phyloP scores from a whole-genome alignment of 129 eudicot species.

The Glebionis coronaria region DNA sequence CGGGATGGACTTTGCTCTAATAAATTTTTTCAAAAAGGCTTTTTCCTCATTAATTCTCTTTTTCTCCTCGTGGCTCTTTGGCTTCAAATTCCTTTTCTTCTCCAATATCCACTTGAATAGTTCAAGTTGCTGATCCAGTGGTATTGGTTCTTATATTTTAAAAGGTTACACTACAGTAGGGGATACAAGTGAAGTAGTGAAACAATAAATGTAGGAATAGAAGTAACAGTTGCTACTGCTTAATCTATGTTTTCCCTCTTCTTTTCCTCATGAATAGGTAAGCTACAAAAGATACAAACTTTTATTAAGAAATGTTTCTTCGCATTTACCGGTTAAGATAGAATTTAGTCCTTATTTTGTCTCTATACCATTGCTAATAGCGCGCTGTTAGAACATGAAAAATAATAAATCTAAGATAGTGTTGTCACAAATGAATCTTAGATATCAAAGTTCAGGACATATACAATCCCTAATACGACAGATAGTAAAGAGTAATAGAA shows the following conservation, averaged over 20 bases:
- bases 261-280: constrained; percentile 62
- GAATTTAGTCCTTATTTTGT: too few species aligned
- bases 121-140: constrained; percentile 73
- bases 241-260: constrained; percentile 52
- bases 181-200: constrained; percentile 20
- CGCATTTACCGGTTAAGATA: too few species aligned
- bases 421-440: too few species aligned
- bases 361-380: too few species aligned
- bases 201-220: constrained; percentile 25
- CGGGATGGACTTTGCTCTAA: constrained; percentile 77
- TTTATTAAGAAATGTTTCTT: too few species aligned
- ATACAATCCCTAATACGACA: too few species aligned
- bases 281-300: constrained; percentile 48
- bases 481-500: too few species aligned
- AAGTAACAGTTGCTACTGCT: constrained; percentile 21
- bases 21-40: constrained; percentile 82
- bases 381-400: too few species aligned
- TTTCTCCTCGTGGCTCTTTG: constrained; percentile 65
- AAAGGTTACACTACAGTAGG: constrained; percentile 34
- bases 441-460: too few species aligned
- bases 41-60: constrained; percentile 84
- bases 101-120: constrained; percentile 91
- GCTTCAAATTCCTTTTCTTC: constrained; percentile 81
- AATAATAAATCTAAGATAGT: too few species aligned
- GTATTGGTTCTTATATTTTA: constrained; percentile 47